Evolutionary conservation across 805 yeast genomes (phyloP), one percentile per base, ranked within the genome.

Genomic region (Jamesozyma spencerorum): DNA sequence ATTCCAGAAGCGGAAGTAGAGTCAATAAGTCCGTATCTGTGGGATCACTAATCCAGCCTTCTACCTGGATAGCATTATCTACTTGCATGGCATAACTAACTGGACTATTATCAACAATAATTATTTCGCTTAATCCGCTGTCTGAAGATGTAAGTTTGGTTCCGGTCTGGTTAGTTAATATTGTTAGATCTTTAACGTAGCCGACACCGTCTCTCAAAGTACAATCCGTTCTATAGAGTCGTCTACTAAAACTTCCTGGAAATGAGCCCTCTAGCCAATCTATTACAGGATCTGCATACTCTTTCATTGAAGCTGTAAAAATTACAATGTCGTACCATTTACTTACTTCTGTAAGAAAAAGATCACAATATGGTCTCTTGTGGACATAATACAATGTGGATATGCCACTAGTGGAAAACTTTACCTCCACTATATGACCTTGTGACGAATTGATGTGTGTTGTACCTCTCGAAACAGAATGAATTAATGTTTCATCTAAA

Each of bases 21-120:
- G 86, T 79, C 61, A 92, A 66, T 43, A 92, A 65, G 53, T 86
- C 95, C 18, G 79, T 68, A 56, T 92, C 98, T 29, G 81, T 75
- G n/a, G 94, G 95, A 62, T 92, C 98, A 55, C 84, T 85, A 47
- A 92, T 86, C 98, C 98, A 92, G 35, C 98, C 97, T 63, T 88
- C 96, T 5, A 92, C 86, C 65, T 82, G 79, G 18, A 92, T 81
- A 1, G 95, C 98, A 55, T 92, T 92, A 49, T 80, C 80, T 44
- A 79, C 85, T 59, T 90, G 88, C 58, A 76, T 64, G 13, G 85
- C 79, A 58, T 85, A 92, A 54, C 94, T 82, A 19, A 87, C 74
- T 1, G 97, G 97, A 10, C 96, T 86, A 64, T 92, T 92, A 64
- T 92, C 98, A 38, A 92, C 72, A 29, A 92, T 81, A 42, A 90